Evolutionary conservation across 2,329 filamentous ascomycete genomes (phyloP).

Genomic region (Pseudocercospora eumusae): DNA sequence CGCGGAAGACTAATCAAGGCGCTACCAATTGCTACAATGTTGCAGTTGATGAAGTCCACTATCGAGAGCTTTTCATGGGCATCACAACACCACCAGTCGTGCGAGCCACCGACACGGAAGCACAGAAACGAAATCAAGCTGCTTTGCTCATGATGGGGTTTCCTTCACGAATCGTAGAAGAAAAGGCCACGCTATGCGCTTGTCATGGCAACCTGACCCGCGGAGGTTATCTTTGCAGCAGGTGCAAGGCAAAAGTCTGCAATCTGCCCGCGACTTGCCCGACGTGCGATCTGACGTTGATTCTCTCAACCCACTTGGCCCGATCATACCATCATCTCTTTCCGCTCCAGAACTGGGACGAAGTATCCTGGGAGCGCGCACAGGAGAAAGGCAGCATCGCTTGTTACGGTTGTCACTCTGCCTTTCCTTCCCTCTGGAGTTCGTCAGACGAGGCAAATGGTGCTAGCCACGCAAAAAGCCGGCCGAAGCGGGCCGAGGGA

Average conservation of each 20-base stretch:
- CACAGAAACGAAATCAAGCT: slow-evolving; percentile 45
- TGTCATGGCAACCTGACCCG: slow-evolving; percentile 82
- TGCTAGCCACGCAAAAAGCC: slow-evolving; percentile 20
- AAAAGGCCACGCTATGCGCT: slow-evolving; percentile 75
- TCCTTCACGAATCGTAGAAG: slow-evolving; percentile 78
- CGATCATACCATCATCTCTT: slow-evolving; percentile 94
- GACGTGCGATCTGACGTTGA: slow-evolving; percentile 84
- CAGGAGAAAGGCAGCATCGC: slow-evolving; percentile 45
- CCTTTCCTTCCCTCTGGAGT: slow-evolving; percentile 62
- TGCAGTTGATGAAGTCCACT: slow-evolving; percentile 83
- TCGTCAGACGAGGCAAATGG: slow-evolving; percentile 27
- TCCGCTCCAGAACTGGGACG: slow-evolving; percentile 74
- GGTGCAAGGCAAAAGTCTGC: slow-evolving; percentile 88
- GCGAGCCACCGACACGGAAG: slow-evolving; percentile 47
- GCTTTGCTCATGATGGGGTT: slow-evolving; percentile 96
- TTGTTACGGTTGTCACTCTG: slow-evolving; percentile 76
- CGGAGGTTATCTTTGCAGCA: slow-evolving; percentile 87
- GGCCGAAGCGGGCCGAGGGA: slow-evolving; percentile 41
- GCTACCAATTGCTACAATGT: slow-evolving; percentile 77
- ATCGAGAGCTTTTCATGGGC: slow-evolving; percentile 82
- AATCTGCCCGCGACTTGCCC: slow-evolving; percentile 87
- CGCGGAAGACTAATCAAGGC: slow-evolving; percentile 80
- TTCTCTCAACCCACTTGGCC: slow-evolving; percentile 88
- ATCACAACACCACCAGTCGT: slow-evolving; percentile 88
- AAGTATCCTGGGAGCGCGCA: slow-evolving; percentile 6